Evolutionary conservation across 73 alveolate species (phyloP).

Genomic region (Paramecium primaurelia): DNA sequence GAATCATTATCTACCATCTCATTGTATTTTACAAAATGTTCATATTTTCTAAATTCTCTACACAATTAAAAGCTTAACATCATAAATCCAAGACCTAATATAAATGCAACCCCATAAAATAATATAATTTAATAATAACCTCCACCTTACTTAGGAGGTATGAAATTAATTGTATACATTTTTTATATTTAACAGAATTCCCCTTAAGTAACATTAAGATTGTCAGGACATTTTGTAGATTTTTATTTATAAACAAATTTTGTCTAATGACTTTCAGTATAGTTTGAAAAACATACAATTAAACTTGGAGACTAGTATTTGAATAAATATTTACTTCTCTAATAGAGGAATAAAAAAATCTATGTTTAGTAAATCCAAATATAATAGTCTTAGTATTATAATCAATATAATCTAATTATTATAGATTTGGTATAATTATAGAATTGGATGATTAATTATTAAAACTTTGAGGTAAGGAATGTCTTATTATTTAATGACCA

Average conservation of each 20-base stretch:
- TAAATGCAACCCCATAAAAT: not conserved
- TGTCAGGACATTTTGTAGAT: not conserved
- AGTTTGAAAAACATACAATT: not conserved
- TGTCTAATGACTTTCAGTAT: not conserved
- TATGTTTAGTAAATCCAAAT: not conserved
- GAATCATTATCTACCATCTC: not conserved
- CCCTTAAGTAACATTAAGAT: not conserved
- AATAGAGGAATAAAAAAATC: not conserved
- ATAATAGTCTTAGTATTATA: not conserved
- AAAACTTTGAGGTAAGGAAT: not conserved
- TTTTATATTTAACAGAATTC: not conserved
- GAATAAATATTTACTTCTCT: not conserved
- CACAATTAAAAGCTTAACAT: not conserved
- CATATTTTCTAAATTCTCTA: not conserved
- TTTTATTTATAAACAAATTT: not conserved
- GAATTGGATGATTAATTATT: not conserved
- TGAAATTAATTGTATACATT: not conserved
- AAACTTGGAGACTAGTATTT: not conserved
- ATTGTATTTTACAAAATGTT: not conserved
- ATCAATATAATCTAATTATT: not conserved
- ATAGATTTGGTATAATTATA: not conserved
- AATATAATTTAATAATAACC: not conserved
- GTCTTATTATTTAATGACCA: not conserved
- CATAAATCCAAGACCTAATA: not conserved
- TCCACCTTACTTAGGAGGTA: not conserved